Base-by-base conservation (phyloP, 2,329 filamentous ascomycete genomes). In the Fusarium albosuccineum region DNA sequence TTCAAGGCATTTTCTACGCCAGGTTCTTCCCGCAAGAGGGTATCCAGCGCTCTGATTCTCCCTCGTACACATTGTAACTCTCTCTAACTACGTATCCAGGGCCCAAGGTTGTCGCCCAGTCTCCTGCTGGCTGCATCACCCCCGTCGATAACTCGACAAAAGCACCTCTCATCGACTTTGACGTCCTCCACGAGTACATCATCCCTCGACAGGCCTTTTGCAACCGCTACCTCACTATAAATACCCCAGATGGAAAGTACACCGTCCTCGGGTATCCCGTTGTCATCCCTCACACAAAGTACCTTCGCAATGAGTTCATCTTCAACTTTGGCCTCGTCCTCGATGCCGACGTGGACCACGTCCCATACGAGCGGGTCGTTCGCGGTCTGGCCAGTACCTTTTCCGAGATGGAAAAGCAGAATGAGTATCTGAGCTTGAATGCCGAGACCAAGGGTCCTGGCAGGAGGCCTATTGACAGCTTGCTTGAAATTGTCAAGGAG, bases 271-370 rank as follows among this genome's bases (percentile, higher is more conserved):
- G 94, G 14, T 93, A 94, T 73, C 96, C 96, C 0, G 91, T 98
- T 54, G 95, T 93, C 76, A 93, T 98, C 75, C 89, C 91, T 52
- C 88, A 94, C 67, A 86, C 89, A 57, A 91, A 91, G 70, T 97
- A 98, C 75, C 89, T 91, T 74, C 91, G 96, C 60, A 97, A 97
- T 80, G 93, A 97, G 79, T 98, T 97, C 83, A 97, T 97, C 76
- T 99, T 98, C 87, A 98, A 98, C 79, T 97, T 98, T 76, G 94
- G 93, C 61, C 84, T 98, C 44, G 91, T 97, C 29, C 84, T 97
- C 50, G 87, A 91, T 51, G 80, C 80, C 46, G 83, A 85, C 52
- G 81, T 83, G 55, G 92, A 97, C 74, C 92, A 92, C 76, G 87
- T 87, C 49, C 91, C 90, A 34, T 97, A 93, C 77, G 93, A 94